These are phyloP conservation scores for Botrytis deweyae DNA, from an alignment of 2,329 filamentous ascomycete genomes.

Conservation along the genomic window DNA sequence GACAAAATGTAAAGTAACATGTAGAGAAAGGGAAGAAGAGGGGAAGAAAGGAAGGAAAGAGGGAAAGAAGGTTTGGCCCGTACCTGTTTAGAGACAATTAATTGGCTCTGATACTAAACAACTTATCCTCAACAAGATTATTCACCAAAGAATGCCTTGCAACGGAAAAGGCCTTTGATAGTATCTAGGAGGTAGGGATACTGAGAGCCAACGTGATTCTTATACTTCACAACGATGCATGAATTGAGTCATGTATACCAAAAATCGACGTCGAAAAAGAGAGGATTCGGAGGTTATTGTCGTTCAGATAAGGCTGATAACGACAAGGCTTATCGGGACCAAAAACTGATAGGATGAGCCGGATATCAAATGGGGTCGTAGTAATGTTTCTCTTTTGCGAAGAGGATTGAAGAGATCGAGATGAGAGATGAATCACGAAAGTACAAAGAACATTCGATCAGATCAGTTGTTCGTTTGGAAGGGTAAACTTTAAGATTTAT, in stretches of 20 bases:
- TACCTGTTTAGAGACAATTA: background rate
- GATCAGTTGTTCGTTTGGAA: background rate
- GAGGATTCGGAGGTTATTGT: background rate
- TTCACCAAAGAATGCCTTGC: background rate
- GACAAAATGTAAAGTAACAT: background rate
- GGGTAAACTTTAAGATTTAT: background rate
- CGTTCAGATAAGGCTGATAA: constrained; percentile 1
- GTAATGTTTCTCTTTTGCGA: background rate
- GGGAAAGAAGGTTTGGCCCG: background rate
- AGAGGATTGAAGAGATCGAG: background rate
- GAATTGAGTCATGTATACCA: background rate
- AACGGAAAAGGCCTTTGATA: background rate
- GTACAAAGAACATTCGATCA: background rate
- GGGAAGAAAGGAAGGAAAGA: no score
- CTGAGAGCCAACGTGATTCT: background rate
- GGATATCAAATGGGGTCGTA: background rate
- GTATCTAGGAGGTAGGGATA: background rate
- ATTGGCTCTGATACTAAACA: no score
- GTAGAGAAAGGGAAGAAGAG: background rate
- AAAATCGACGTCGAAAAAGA: background rate
- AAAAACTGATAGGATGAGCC: background rate
- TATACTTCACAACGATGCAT: constrained; percentile 12
- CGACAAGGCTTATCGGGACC: background rate
- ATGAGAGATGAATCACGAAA: background rate
- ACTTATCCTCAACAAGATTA: background rate